These are phyloP conservation scores for Pythium periplocum DNA, from an alignment of 352 stramenopile species.

Conservation along the genomic window DNA sequence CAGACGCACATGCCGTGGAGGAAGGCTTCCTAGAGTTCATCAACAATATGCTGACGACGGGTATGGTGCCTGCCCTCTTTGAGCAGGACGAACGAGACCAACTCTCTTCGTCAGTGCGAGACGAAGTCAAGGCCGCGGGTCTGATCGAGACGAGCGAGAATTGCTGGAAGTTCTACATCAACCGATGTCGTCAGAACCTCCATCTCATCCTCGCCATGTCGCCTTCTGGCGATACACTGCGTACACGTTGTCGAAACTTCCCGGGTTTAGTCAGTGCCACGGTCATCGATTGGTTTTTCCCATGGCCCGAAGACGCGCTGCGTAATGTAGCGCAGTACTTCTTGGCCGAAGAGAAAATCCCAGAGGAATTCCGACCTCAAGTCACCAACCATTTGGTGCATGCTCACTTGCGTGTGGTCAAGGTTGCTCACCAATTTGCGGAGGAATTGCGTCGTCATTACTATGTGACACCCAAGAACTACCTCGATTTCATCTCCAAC, in stretches of 20 bases:
- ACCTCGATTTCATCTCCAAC: constrained; percentile 94
- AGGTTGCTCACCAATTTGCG: constrained; percentile 86
- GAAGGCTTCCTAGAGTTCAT: constrained; percentile 96
- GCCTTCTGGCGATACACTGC: constrained; percentile 89
- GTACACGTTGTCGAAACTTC: constrained; percentile 93
- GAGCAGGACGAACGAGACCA: constrained; percentile 90
- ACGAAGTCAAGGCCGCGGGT: constrained; percentile 85
- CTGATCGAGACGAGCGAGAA: constrained; percentile 91
- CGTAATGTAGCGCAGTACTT: constrained; percentile 93
- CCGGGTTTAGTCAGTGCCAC: constrained; percentile 90
- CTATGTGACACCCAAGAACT: constrained; percentile 98
- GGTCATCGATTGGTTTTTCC: constrained; percentile 97
- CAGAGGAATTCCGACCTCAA: constrained; percentile 74
- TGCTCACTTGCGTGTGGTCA: constrained; percentile 89
- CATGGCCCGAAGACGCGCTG: constrained; percentile 92
- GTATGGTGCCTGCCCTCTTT: constrained; percentile 92
- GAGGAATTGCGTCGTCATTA: constrained; percentile 91
- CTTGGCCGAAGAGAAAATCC: constrained; percentile 87
- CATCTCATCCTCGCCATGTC: constrained; percentile 95
- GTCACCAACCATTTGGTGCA: constrained; percentile 90
- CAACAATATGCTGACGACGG: constrained; percentile 97
- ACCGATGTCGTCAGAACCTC: constrained; percentile 91
- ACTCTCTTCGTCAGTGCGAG: constrained; percentile 73
- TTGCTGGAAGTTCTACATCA: constrained; percentile 93
- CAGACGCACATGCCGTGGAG: constrained; percentile 93